These are phyloP conservation scores for Pseudoneurospora amorphoporcata DNA, from an alignment of 495 filamentous ascomycete species.

Conservation along the genomic window DNA sequence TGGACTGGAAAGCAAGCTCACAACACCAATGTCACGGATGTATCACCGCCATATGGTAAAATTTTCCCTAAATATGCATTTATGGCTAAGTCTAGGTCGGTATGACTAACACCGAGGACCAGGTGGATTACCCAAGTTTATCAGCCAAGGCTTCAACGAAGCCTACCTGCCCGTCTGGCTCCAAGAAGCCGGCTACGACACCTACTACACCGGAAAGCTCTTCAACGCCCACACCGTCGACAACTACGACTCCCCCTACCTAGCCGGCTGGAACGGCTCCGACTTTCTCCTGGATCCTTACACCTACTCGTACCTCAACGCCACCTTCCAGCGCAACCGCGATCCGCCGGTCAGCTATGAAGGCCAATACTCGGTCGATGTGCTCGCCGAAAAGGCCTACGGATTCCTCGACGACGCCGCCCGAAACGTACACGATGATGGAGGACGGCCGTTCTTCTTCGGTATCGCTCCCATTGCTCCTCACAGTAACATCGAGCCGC, in stretches of 20 bases:
- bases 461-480: conserved; percentile 56
- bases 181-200: conserved; percentile 58
- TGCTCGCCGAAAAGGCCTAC: conserved; percentile 51
- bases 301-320: conserved; percentile 62
- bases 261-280: conserved; percentile 45
- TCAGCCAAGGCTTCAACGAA: conserved; percentile 54
- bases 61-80: neutral
- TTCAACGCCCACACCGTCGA: conserved; percentile 53
- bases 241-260: conserved; percentile 49
- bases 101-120: neutral
- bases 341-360: conserved; percentile 47
- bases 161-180: conserved; percentile 62
- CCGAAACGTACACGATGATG: conserved; percentile 19
- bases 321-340: conserved; percentile 53
- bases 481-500: conserved; percentile 42
- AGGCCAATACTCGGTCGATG: conserved; percentile 50
- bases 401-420: conserved; percentile 55
- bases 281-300: conserved; percentile 64
- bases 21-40: conserved; percentile 68
- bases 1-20: conserved; percentile 59
- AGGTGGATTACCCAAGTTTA: conserved; percentile 65
- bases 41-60: conserved; percentile 50
- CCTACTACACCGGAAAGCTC: conserved; percentile 65
- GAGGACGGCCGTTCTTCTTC: conserved; percentile 51
- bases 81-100: neutral